These are phyloP conservation scores for Combretum micranthum DNA, from an alignment of 345 rosid genomes.

Conservation along the genomic window DNA sequence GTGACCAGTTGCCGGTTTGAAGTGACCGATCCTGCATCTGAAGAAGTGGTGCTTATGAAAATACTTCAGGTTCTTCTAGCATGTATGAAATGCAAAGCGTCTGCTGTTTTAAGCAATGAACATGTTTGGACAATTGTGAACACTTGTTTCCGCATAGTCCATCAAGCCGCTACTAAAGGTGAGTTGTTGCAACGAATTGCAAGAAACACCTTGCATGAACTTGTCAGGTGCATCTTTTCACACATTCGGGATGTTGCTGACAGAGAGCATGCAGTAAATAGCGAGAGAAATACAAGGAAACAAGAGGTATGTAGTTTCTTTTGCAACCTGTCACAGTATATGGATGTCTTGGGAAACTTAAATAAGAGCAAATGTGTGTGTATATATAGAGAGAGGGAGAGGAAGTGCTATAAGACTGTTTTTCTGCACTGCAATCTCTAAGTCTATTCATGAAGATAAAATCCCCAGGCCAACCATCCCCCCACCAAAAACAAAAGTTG, in stretches of 20 bases:
- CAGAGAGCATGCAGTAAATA: slow-evolving; percentile 65
- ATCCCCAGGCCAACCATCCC: too few species aligned
- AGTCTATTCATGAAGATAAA: too few species aligned
- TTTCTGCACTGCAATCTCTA: too few species aligned
- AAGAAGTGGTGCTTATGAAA: slow-evolving; percentile 97
- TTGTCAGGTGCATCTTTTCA: slow-evolving; percentile 80
- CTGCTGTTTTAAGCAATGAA: slow-evolving; percentile 84
- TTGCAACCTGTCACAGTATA: too few species aligned
- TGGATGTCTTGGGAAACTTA: too few species aligned
- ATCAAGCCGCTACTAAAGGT: slow-evolving; percentile 81
- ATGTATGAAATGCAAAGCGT: slow-evolving; percentile 89
- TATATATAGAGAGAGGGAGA: too few species aligned
- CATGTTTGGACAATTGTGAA: slow-evolving; percentile 95
- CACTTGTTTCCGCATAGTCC: slow-evolving; percentile 96
- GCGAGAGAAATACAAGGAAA: slow-evolving; percentile 36
- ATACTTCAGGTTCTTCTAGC: slow-evolving; percentile 95
- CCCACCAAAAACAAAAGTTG: too few species aligned
- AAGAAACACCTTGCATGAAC: slow-evolving; percentile 90
- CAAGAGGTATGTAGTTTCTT: too few species aligned
- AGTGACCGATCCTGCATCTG: slow-evolving; percentile 96
- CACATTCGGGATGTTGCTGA: slow-evolving; percentile 82
- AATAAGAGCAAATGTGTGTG: too few species aligned
- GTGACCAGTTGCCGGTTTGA: slow-evolving; percentile 98
- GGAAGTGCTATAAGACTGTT: too few species aligned
- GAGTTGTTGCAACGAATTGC: slow-evolving; percentile 80